Base-by-base conservation (phyloP, 805 yeast genomes). In the Teunomyces cretensis region DNA sequence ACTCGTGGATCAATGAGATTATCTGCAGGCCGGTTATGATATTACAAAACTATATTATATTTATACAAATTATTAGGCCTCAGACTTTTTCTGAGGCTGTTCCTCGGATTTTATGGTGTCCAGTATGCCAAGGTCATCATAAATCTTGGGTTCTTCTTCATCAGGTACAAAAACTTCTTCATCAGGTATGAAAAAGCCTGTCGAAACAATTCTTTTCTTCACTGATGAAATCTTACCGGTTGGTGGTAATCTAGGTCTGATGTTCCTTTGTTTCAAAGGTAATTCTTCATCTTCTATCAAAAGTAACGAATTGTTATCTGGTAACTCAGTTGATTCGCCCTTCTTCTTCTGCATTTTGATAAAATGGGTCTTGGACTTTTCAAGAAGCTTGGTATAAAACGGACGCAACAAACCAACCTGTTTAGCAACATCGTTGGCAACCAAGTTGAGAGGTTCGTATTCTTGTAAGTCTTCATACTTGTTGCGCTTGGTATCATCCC, bases 211-310 rank as follows among this genome's bases (percentile, higher is more conserved):
- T 54, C 79, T 84, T 68, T 84, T 88, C 66, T 88, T 89, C 5
- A 79, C 66, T 0, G 80, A 76, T 4, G 86, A 66, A 30, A 91
- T 86, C 63, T 86, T 89, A 30, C 97, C 97, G 26, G 88, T 86
- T 6, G 97, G 96, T 9, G 97, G 96, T 41, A 94, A 69, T 56
- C 90, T 84, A 1, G 96, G 85, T 52, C 91, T 75, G 24, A 76
- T 75, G 49, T 83, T 83, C 45, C 91, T 75, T 53, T 83, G 87
- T 57, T 88, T 89, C 45, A 83, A 81, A 0, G 96, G 90, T 53
- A 88, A 72, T 45, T 86, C 91, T 13, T 88, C 96, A 56, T 91
- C 97, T 58, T 90, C 97, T 41, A 86, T 65, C 41, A 72, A 58
- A 2, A 44, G 36, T 9, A 86, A 61, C 3, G 57, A 50, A 17